Percentiles rank a stretch among this genome's conserved stretches.
Evolutionary conservation across 2,329 filamentous ascomycete species (phyloP).

Genomic region (Zopfia rhizophila): DNA sequence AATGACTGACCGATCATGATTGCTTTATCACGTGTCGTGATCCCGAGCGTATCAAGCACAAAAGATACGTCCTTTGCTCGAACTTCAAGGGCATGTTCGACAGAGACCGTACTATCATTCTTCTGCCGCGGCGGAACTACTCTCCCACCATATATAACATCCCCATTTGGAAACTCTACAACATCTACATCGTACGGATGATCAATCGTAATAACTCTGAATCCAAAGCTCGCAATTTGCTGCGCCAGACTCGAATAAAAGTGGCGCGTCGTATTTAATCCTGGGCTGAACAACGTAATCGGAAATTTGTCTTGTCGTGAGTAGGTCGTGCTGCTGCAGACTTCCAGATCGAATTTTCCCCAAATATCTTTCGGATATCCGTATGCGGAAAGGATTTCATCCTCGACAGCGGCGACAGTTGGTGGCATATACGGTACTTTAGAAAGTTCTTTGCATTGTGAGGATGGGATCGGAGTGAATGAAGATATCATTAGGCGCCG

Average conservation of each 20-base stretch:
- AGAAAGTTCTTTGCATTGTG: constrained; percentile 14
- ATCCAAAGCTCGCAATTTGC: constrained; percentile 59
- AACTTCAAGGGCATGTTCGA: constrained; percentile 24
- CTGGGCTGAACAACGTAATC: constrained; percentile 56
- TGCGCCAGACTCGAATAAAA: constrained; percentile 55
- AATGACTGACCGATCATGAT: constrained; percentile 43
- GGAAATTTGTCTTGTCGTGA: constrained; percentile 17
- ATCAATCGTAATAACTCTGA: constrained; percentile 59
- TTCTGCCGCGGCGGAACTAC: constrained; percentile 13
- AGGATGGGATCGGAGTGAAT: constrained; percentile 23
- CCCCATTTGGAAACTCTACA: constrained; percentile 59
- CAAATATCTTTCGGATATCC: constrained; percentile 16
- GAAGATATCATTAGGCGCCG: constrained; percentile 31
- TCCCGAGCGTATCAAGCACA: constrained; percentile 22
- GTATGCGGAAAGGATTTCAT: constrained; percentile 21
- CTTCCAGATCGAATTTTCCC: constrained; percentile 13
- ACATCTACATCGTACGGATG: constrained; percentile 59
- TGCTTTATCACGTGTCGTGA: constrained; percentile 8
- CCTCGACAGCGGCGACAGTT: constrained; percentile 15
- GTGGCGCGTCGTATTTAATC: constrained; percentile 53
- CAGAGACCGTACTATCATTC: constrained; percentile 19
- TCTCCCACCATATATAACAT: constrained; percentile 21
- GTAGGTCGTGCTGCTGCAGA: constrained; percentile 13
- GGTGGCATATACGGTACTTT: constrained; percentile 22
- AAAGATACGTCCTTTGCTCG: constrained; percentile 26